Base-by-base conservation (phyloP, 2,329 filamentous ascomycete genomes). In the Nannizziopsis arthrosporioides region DNA sequence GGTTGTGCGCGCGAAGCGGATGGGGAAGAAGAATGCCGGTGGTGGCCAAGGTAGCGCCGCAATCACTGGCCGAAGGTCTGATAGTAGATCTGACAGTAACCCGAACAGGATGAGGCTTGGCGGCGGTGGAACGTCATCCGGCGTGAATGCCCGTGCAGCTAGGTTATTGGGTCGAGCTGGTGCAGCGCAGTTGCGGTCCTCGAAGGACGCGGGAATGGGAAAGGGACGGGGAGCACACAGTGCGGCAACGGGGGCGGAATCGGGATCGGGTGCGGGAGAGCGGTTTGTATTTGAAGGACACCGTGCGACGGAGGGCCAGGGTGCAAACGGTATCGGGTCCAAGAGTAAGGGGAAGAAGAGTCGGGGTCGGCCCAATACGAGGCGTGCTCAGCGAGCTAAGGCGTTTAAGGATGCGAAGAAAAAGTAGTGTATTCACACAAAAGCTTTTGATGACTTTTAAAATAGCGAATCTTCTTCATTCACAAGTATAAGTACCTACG, bases 1-100 rank as follows among this genome's bases (percentile, higher is more conserved):
- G 47, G 89, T 98, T 41, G 83, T 80, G 42, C 81, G 92, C 52
- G 92, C 92, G 61, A 84, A 84, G 47, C 37, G 49, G 12, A 19
- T 46, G n/a, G 64, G 77, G 55, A 68, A 69, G 54, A 75, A 75
- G 54, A 74, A 61, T 48, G 54, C 56, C 5, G 55, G 18, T 12
- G 10, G 59, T 12, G 54, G 46, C 10, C 22, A 27, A 27, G 22
- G 4, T 27, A 7, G 22, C 22, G 22, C 22, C 22, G 7, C 22
- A 27, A 27, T 3, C 22, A 4, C 22, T 27, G 22, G 22, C 7
- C 22, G 22, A 27, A 27, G 22, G 7, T 27, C 22, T 27, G 22
- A 27, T 27, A 27, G 22, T 27, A 27, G 22, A 7, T 27, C 22
- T 27, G 50, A 47, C 2, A 51, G 48, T 5, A 50, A 53, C 38